A percentile compares a stretch with the other conserved stretches of the same genome.
These are phyloP conservation scores for Gentiana macrophylla DNA, from an alignment of 257 asterid species.

Conservation along the genomic window DNA sequence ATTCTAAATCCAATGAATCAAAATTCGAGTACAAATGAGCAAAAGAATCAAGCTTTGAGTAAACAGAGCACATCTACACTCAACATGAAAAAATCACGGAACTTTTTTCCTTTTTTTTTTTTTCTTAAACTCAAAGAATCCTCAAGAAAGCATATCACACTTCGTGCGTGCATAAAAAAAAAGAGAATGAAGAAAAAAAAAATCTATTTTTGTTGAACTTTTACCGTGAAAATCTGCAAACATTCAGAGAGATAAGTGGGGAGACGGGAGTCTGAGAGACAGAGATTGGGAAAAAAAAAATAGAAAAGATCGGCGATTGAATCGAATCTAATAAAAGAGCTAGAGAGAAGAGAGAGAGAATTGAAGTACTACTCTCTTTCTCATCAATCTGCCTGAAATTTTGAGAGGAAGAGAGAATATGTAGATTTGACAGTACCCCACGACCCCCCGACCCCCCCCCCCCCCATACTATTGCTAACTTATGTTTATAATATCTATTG, in stretches of 20 bases:
- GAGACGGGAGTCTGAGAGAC: slow-evolving; percentile 29
- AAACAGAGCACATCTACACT: neutral
- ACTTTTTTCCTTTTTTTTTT: too few relatives aligned
- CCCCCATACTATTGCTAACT: slow-evolving; percentile 1
- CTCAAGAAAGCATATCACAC: neutral
- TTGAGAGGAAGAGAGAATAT: slow-evolving; percentile 10
- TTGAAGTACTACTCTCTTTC: slow-evolving; percentile 6
- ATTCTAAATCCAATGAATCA: neutral
- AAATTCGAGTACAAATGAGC: neutral
- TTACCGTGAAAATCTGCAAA: slow-evolving; percentile 27
- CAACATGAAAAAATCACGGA: neutral
- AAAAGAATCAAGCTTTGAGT: slow-evolving; percentile 7
- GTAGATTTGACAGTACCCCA: too few relatives aligned
- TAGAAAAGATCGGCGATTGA: slow-evolving; percentile 45
- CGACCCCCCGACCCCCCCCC: neutral
- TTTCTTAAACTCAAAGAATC: too few relatives aligned
- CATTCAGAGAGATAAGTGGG: slow-evolving; percentile 24
- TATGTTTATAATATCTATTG: too few relatives aligned
- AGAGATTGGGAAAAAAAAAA: slow-evolving; percentile 18
- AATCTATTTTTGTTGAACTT: neutral
- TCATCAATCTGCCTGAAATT: slow-evolving; percentile 10
- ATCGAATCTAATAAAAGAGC: slow-evolving; percentile 31
- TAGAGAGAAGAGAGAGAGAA: slow-evolving; percentile 21
- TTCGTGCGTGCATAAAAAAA: neutral
- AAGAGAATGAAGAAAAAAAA: neutral